Conservation (phyloP, 202 grass and related monocot genomes). For the Tripidium arundinaceum region DNA sequence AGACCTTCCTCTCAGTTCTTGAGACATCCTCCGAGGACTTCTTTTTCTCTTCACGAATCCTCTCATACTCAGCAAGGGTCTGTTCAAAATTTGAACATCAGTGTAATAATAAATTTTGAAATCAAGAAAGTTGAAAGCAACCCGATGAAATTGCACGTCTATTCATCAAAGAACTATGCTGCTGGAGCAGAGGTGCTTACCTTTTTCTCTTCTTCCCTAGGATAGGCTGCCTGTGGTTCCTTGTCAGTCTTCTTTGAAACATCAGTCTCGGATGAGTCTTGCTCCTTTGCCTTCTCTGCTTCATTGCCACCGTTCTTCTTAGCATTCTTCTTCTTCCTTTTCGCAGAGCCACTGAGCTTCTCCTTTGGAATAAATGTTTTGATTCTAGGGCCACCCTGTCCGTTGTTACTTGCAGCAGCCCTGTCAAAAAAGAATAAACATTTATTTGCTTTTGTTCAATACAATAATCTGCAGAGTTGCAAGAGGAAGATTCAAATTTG, state of each 20-base stretch:
- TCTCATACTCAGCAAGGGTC: conserved; percentile 61
- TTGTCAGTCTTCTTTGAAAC: background rate
- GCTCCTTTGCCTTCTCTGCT: background rate
- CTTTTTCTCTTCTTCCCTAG: conserved; percentile 2
- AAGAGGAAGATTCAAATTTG: too few relatives aligned
- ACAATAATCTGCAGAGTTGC: background rate
- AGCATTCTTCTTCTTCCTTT: conserved; percentile 13
- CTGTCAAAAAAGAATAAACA: background rate
- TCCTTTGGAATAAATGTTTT: background rate
- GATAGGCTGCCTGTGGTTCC: background rate
- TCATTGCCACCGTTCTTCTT: background rate
- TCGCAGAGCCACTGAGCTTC: conserved; percentile 7
- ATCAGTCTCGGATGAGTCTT: background rate
- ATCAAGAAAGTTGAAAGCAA: background rate
- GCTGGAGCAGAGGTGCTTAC: background rate
- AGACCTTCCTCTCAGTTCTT: conserved; percentile 16
- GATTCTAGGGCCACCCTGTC: background rate
- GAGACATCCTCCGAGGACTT: conserved; percentile 2
- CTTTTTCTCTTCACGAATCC: conserved; percentile 28
- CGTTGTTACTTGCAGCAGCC: background rate
- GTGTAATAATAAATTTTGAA: background rate
- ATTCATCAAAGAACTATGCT: background rate
- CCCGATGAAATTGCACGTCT: background rate
- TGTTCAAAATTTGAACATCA: background rate
- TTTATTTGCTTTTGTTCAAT: background rate